Evolutionary conservation across 768 basidiomycete genomes (phyloP).

Genomic region (Termitomyces sp.): DNA sequence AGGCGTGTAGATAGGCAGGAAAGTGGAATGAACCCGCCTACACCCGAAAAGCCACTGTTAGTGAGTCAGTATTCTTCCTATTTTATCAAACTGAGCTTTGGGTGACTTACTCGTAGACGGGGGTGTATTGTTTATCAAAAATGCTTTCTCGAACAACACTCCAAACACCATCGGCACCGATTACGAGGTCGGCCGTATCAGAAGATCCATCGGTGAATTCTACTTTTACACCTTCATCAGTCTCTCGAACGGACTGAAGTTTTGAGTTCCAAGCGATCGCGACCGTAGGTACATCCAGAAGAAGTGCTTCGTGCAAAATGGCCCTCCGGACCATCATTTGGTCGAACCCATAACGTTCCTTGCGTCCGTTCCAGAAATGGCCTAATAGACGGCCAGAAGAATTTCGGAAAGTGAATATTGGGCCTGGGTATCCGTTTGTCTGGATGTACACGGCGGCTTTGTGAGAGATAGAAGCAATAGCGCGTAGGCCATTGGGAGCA

Average conservation of each 20-base stretch:
- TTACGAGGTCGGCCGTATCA: constrained; percentile 29
- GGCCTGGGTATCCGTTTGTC: constrained; percentile 8
- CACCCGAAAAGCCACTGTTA: constrained; percentile 22
- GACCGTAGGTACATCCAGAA: constrained; percentile 20
- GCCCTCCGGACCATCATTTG: constrained; percentile 28
- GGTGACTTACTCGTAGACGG: constrained; percentile 22
- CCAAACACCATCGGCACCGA: constrained; percentile 34
- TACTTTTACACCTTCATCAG: constrained; percentile 18
- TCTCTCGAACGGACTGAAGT: constrained; percentile 22
- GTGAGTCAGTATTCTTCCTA: neutral
- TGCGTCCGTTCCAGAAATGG: constrained; percentile 18
- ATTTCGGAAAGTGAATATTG: constrained; percentile 16
- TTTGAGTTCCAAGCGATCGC: constrained; percentile 26
- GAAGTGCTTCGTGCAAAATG: constrained; percentile 26
- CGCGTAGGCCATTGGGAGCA: constrained; percentile 32
- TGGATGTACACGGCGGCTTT: constrained; percentile 25
- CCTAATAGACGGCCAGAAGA: constrained; percentile 30
- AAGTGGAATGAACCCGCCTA: constrained; percentile 32
- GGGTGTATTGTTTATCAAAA: constrained; percentile 21
- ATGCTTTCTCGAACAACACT: constrained; percentile 28
- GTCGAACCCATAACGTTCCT: constrained; percentile 25
- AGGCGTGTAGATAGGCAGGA: constrained; percentile 20
- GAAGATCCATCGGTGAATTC: constrained; percentile 24
- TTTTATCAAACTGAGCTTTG: neutral
- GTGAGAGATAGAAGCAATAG: constrained; percentile 23